Evolutionary conservation across 163 green algal species (phyloP).

Genomic region (Chloromonas sp.): DNA sequence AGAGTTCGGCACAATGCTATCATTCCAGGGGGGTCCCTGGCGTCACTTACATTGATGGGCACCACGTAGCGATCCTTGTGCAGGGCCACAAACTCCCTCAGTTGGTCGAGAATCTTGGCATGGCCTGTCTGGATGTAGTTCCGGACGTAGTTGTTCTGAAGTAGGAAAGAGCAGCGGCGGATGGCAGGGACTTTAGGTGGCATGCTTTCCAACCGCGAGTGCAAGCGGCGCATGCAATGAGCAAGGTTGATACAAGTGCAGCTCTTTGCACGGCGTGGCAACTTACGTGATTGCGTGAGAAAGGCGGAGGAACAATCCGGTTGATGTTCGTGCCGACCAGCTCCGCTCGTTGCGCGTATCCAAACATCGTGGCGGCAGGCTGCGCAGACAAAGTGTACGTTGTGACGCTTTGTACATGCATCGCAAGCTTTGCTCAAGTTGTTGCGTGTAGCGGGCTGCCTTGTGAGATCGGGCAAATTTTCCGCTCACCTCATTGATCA

Average conservation of each 20-base stretch:
- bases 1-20: too few species aligned
- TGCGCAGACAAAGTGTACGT: neutral
- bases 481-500: conserved; percentile 40
- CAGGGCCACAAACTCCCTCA: conserved; percentile 35
- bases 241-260: too few species aligned
- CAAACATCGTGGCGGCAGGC: conserved; percentile 31
- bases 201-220: too few species aligned
- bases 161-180: too few species aligned
- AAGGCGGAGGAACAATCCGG: conserved; percentile 45
- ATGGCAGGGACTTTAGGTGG: too few species aligned
- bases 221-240: too few species aligned
- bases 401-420: too few species aligned
- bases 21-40: too few species aligned
- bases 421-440: too few species aligned
- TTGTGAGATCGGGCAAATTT: too few species aligned
- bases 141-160: conserved; percentile 17
- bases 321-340: conserved; percentile 50
- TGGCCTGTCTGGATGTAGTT: conserved; percentile 10
- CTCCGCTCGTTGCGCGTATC: conserved; percentile 46
- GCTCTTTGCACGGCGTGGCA: too few species aligned
- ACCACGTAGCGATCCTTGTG: conserved; percentile 50
- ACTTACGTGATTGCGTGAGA: conserved; percentile 25
- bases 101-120: conserved; percentile 28
- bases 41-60: conserved; percentile 23
- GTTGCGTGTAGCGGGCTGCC: too few species aligned